Percentiles rank a stretch among this genome's conserved stretches.
These are phyloP conservation scores for Clonostachys rhizophaga DNA, from an alignment of 2,329 filamentous ascomycete species.

Conservation along the genomic window DNA sequence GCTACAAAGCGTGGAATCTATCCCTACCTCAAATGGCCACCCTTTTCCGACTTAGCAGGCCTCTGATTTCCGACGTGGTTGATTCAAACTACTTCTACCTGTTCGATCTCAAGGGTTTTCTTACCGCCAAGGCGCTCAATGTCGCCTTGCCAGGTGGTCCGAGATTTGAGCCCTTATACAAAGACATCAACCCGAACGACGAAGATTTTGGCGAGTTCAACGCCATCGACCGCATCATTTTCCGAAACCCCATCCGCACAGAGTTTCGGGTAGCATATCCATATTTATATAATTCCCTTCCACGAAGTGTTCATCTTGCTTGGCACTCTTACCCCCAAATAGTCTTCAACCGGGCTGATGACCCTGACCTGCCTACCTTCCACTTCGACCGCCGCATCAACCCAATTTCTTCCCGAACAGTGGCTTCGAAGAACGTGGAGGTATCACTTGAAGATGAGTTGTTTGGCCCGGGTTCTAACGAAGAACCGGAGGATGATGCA, in stretches of 20 bases:
- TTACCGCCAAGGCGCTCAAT: conserved; percentile 94
- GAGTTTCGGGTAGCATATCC: conserved; percentile 95
- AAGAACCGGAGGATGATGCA: conserved; percentile 70
- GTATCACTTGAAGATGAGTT: conserved; percentile 90
- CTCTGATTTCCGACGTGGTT: conserved; percentile 84
- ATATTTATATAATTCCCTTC: conserved; percentile 93
- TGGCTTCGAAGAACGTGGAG: conserved; percentile 90
- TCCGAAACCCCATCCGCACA: conserved; percentile 88
- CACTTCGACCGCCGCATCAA: conserved; percentile 98
- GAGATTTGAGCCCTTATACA: conserved; percentile 94
- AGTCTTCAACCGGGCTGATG: conserved; percentile 84
- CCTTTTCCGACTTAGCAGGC: conserved; percentile 85
- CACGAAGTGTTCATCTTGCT: conserved; percentile 85
- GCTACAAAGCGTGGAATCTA: conserved; percentile 95
- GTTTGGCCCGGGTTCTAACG: conserved; percentile 75
- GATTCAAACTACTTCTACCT: conserved; percentile 98
- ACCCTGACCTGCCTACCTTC: conserved; percentile 87
- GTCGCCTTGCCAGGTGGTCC: conserved; percentile 97
- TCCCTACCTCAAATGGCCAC: conserved; percentile 93
- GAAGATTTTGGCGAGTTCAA: conserved; percentile 99
- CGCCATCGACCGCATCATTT: conserved; percentile 98
- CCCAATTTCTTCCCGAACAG: conserved; percentile 90
- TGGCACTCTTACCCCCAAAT: conserved; percentile 94
- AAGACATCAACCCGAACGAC: conserved; percentile 97
- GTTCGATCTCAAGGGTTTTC: conserved; percentile 91